phyloP scores from a whole-genome alignment of 2,329 filamentous ascomycete species.

The Fusarium veterinarium region DNA sequence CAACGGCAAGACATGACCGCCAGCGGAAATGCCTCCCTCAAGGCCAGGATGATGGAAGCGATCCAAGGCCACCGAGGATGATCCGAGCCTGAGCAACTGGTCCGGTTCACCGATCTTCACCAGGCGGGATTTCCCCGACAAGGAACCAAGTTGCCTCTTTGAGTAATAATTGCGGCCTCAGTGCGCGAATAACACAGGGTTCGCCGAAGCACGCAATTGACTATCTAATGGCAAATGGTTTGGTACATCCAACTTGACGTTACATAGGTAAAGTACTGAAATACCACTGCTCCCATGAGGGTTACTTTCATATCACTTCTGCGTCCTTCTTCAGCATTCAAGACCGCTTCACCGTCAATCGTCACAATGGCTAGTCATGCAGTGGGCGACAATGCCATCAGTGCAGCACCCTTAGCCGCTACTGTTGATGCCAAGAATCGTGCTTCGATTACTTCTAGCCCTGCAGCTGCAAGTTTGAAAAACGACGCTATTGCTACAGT shows the following conservation, averaged over 20 bases:
- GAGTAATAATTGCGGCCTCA: not conserved
- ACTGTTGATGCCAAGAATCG: not conserved
- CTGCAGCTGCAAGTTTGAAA: not conserved
- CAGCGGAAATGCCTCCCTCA: not conserved
- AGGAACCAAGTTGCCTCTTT: not conserved
- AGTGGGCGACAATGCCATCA: not conserved
- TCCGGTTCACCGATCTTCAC: not conserved
- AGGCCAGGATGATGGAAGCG: not conserved
- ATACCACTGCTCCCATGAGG: not conserved
- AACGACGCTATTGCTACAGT: not conserved
- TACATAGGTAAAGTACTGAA: not conserved
- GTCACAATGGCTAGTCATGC: not conserved
- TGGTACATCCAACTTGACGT: not conserved
- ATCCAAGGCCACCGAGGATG: not conserved
- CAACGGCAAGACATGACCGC: too few relatives aligned
- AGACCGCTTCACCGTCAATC: not conserved
- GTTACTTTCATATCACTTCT: not conserved
- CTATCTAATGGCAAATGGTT: constrained; percentile 5
- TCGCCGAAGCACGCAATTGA: constrained; percentile 14
- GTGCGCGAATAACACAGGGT: not conserved
- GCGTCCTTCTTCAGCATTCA: not conserved
- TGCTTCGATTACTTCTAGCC: not conserved
- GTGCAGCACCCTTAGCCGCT: not conserved
- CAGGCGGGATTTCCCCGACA: not conserved
- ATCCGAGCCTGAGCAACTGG: too few relatives aligned